Evolutionary conservation across 768 basidiomycete species (phyloP), one percentile per base, ranked within the genome.

Genomic region (Mycena galericulata): DNA sequence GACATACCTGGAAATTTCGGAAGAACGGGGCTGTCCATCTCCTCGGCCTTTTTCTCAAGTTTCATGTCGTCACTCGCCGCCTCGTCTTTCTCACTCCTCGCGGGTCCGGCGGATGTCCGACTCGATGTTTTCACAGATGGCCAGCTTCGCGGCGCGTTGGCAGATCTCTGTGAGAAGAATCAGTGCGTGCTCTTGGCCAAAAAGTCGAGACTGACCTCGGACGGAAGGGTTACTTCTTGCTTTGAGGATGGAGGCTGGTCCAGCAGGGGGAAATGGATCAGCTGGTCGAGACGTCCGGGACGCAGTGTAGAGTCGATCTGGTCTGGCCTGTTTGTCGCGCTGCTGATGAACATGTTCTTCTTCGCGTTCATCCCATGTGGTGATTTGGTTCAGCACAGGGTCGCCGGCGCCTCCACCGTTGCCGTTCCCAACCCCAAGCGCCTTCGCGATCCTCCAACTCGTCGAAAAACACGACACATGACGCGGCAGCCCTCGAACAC

Each of bases 401-500:
- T 99, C 98, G 40, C 97, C 92, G 15, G 98, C 97, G 70, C 98
- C 98, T 71, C 98, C 98, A 59, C 83, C 98, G 81, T 99, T 97
- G 41, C 96, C 96, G 12, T 86, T 82, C 3, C 88, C 86, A 22
- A 89, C 88, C 70, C 97, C 97, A 82, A 98, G 95, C 58, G 96
- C 89, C 85, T 99, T 98, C 49, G 98, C 98, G 75, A 99, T 99
- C 98, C 80, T 99, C n/a, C n/a, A n/a, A n/a, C n/a, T n/a, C n/a
- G n/a, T n/a, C n/a, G n/a, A n/a, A n/a, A n/a, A n/a, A n/a, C 98
- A n/a, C n/a, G n/a, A n/a, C n/a, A n/a, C n/a, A n/a, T n/a, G n/a
- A n/a, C 79, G 98, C 98, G 73, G 97, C 94, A 30, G 98, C 98
- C 84, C 99, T 99, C 98, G 81, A 99, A 99, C 71, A 99, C 95